Conservation (phyloP, 306 rosid species). For the Malus fusca region DNA sequence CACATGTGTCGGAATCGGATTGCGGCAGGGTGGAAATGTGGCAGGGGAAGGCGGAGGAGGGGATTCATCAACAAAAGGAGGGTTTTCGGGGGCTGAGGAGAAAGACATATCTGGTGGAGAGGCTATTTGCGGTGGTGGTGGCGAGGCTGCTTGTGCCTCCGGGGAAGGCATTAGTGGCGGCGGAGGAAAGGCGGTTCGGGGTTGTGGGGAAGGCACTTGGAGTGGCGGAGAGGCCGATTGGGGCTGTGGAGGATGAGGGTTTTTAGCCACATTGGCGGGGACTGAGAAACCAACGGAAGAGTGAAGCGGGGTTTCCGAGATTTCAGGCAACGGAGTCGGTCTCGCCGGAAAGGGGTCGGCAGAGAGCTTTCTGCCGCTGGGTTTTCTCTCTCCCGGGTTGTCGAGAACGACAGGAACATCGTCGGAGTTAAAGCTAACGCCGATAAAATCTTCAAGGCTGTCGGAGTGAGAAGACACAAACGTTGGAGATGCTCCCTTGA, state of each 20-base stretch:
- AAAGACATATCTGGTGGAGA: slow-evolving; percentile 31
- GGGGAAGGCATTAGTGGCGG: slow-evolving; percentile 24
- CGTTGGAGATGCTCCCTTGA: slow-evolving; percentile 9
- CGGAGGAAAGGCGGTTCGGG: slow-evolving; percentile 9
- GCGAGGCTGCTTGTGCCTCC: slow-evolving; percentile 14
- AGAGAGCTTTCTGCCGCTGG: slow-evolving; percentile 47
- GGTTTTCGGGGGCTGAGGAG: slow-evolving; percentile 35
- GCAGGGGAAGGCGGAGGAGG: slow-evolving; percentile 40
- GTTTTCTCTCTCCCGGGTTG: slow-evolving; percentile 23
- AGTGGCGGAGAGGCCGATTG: slow-evolving; percentile 35
- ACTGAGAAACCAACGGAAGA: slow-evolving; percentile 36
- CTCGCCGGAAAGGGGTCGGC: slow-evolving; percentile 39
- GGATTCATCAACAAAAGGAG: slow-evolving; percentile 44
- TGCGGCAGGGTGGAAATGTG: slow-evolving; percentile 57
- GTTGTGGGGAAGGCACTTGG: slow-evolving; percentile 15
- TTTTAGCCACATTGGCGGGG: slow-evolving; percentile 39
- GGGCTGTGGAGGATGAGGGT: slow-evolving; percentile 41
- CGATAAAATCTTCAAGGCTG: slow-evolving; percentile 19
- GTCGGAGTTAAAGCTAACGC: not conserved
- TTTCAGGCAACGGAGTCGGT: slow-evolving; percentile 53
- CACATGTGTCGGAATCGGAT: slow-evolving; percentile 17
- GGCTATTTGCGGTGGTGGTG: slow-evolving; percentile 17
- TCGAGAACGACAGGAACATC: not conserved
- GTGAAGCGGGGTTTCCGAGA: slow-evolving; percentile 48
- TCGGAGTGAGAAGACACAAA: slow-evolving; percentile 43